Percentiles rank a stretch among this genome's conserved stretches.
phyloP scores from a whole-genome alignment of 2,329 filamentous ascomycete genomes.

The Penicillium vulpinum region DNA sequence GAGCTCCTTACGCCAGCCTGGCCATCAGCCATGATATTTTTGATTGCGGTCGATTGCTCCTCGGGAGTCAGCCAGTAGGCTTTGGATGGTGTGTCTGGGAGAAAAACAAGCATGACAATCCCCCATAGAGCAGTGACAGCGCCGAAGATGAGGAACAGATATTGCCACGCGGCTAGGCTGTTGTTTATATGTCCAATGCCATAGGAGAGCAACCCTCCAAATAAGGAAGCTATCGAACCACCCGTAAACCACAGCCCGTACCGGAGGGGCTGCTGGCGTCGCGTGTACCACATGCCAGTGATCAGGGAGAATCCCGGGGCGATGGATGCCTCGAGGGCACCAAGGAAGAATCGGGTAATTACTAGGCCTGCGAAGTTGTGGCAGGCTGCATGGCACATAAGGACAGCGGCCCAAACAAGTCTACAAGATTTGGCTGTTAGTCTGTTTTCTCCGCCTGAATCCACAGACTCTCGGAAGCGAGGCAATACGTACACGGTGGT shows the following conservation, averaged over 20 bases:
- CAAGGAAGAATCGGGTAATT: constrained; percentile 32
- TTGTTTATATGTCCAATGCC: constrained; percentile 21
- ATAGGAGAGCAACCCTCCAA: constrained; percentile 17
- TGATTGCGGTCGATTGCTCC: not conserved
- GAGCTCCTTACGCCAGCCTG: not conserved
- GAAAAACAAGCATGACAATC: not conserved
- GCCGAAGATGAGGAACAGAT: not conserved
- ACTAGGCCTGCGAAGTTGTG: constrained; percentile 28
- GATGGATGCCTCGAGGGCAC: constrained; percentile 11
- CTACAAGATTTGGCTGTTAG: not conserved
- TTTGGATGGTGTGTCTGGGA: not conserved
- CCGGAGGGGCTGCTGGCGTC: constrained; percentile 22
- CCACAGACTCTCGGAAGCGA: too few species aligned
- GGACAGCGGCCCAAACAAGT: constrained; percentile 18
- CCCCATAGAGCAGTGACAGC: not conserved
- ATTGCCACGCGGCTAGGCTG: not conserved
- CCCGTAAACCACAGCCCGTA: constrained; percentile 23
- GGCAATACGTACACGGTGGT: not conserved
- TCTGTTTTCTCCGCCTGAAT: too few species aligned
- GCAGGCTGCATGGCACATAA: constrained; percentile 18
- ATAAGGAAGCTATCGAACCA: constrained; percentile 18
- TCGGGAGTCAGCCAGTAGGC: not conserved
- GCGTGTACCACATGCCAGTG: constrained; percentile 22
- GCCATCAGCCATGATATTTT: not conserved
- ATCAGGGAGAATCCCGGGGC: constrained; percentile 28